Base-by-base conservation (phyloP, 2,329 filamentous ascomycete genomes). In the Talaromyces piceae region DNA sequence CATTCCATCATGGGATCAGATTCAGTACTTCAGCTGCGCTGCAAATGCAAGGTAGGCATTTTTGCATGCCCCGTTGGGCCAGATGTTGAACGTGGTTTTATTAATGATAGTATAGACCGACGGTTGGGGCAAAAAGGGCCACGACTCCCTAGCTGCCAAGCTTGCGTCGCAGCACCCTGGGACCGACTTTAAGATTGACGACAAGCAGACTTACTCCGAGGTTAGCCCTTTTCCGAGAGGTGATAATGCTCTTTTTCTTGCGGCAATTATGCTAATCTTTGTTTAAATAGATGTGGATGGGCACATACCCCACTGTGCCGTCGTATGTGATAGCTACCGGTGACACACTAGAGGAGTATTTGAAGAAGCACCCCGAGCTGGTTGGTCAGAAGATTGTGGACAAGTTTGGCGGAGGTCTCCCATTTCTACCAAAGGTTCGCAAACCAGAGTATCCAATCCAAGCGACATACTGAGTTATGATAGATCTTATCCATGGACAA, bases 401-500 rank as follows among this genome's bases (percentile, higher is more conserved):
- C 18, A 80, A 81, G 48, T 83, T 84, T 52, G 83, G 80, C 44
- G 71, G 72, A 2, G 82, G 87, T 56, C 71, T 91, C 2, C 86
- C 86, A 1, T 91, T 82, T 63, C 72, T 90, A 0, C 85, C 85
- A 7, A 91, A 90, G 72, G 80, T 76, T 59, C 33, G 61, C 4
- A 12, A 1, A n/a, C n/a, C n/a, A n/a, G n/a, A n/a, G n/a, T n/a
- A n/a, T n/a, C n/a, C n/a, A n/a, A n/a, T n/a, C n/a, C n/a, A n/a
- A n/a, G n/a, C n/a, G n/a, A n/a, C n/a, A 11, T 44, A 16, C 25
- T 47, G 45, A 28, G 54, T 1, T 22, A 9, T 2, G n/a, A 18
- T 51, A 79, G 73, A 82, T 90, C 39, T 73, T 90, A 1, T 89
- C 85, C 7, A 88, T 90, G 61, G 76, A 77, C 31, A 88, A 89